Conservation (phyloP, 441 rosid species). For the Macaranga tanarius region DNA sequence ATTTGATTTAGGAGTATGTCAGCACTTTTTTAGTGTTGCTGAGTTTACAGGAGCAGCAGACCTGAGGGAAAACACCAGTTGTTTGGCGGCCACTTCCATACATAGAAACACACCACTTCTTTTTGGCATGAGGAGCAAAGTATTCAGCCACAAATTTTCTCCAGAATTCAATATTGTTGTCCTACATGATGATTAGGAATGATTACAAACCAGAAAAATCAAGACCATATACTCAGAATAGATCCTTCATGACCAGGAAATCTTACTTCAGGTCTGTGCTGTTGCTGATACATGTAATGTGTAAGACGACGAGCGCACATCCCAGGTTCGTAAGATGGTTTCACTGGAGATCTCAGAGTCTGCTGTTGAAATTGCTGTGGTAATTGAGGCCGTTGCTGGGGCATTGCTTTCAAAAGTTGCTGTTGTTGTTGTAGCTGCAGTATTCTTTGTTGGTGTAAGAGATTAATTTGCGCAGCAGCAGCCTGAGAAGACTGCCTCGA, state of each 20-base stretch:
- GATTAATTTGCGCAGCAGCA: constrained; percentile 61
- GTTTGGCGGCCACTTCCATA: constrained; percentile 80
- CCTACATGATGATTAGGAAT: constrained; percentile 40
- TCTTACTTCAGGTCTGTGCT: constrained; percentile 92
- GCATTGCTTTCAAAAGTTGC: constrained; percentile 76
- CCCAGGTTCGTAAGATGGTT: constrained; percentile 85
- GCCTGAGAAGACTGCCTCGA: constrained; percentile 79
- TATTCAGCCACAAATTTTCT: constrained; percentile 73
- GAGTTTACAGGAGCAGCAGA: constrained; percentile 34
- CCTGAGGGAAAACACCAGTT: constrained; percentile 83
- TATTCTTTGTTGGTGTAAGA: constrained; percentile 70
- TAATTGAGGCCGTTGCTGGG: constrained; percentile 77
- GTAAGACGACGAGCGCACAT: constrained; percentile 91
- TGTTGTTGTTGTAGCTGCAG: constrained; percentile 83
- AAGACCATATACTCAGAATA: neutral
- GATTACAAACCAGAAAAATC: constrained; percentile 6
- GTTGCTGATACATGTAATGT: constrained; percentile 91
- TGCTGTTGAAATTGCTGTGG: constrained; percentile 87
- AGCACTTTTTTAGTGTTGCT: constrained; percentile 1
- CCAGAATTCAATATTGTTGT: constrained; percentile 85
- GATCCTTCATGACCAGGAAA: constrained; percentile 17
- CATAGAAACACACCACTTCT: constrained; percentile 89
- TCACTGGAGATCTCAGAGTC: constrained; percentile 70
- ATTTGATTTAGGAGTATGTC: neutral
- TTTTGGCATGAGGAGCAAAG: constrained; percentile 72